Conservation (phyloP, 257 asterid species). For the Nyctanthes arbortristis region DNA sequence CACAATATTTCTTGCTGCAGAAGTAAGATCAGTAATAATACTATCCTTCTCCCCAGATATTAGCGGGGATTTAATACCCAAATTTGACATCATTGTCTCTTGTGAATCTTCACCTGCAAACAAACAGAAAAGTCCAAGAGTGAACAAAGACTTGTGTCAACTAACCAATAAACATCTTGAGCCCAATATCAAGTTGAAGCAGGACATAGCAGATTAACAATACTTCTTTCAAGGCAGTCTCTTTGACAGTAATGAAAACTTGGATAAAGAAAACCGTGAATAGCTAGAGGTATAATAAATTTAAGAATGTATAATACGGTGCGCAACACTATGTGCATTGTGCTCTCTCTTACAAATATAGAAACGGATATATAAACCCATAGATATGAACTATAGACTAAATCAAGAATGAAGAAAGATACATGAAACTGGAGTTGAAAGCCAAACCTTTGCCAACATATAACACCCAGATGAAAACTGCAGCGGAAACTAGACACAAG, state of each 20-base stretch:
- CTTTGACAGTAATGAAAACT: conserved; percentile 3
- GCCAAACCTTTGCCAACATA: conserved; percentile 75
- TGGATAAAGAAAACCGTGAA: conserved; percentile 1
- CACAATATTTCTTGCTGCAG: conserved; percentile 18
- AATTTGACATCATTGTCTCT: conserved; percentile 35
- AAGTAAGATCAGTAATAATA: conserved; percentile 11
- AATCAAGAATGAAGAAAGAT: background rate
- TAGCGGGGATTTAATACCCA: conserved; percentile 46
- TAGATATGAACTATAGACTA: conserved; percentile 4
- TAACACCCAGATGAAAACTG: conserved; percentile 73
- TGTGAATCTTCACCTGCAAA: conserved; percentile 68
- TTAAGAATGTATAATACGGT: background rate
- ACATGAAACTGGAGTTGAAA: background rate
- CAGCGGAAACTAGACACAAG: conserved; percentile 64
- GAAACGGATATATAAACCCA: too few species aligned
- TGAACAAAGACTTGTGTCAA: background rate
- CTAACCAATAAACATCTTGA: conserved; percentile 8
- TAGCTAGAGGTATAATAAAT: background rate
- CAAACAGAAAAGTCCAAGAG: conserved; percentile 15
- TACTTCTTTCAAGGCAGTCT: background rate
- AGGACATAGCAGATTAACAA: background rate
- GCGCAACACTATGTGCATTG: background rate
- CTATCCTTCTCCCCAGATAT: conserved; percentile 32
- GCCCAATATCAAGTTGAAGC: background rate
- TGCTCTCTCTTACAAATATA: background rate